Conservation (phyloP, 148 eudicot species). For the Vaccinium corymbosum region DNA sequence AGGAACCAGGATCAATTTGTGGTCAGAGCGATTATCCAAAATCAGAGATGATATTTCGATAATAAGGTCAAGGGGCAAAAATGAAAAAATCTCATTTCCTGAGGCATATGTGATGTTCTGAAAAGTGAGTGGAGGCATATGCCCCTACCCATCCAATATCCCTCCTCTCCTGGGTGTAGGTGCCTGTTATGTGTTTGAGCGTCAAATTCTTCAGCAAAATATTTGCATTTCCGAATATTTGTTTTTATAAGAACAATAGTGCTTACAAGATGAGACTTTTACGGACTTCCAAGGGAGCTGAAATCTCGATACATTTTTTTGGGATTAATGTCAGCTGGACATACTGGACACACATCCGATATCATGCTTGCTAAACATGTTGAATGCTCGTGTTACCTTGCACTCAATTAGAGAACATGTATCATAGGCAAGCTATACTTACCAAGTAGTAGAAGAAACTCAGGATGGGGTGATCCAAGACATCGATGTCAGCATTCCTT, state of each 20-base stretch:
- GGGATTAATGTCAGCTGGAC: background rate
- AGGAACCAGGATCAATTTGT: background rate
- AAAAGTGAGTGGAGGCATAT: background rate
- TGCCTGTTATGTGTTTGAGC: background rate
- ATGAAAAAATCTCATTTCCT: background rate
- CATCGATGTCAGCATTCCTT: constrained; percentile 45
- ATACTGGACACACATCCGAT: background rate
- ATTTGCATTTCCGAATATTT: background rate
- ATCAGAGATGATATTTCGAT: background rate
- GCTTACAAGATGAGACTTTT: background rate
- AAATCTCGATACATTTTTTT: background rate
- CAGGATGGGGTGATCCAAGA: constrained; percentile 46
- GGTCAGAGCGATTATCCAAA: background rate
- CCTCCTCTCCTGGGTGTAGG: background rate
- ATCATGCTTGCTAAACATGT: background rate
- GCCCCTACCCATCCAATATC: background rate
- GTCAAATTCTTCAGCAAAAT: background rate
- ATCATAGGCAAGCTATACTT: background rate
- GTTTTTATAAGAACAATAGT: background rate
- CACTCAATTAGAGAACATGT: background rate
- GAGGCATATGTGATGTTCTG: background rate
- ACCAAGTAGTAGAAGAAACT: constrained; percentile 53
- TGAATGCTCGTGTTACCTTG: background rate
- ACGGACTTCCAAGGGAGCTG: background rate
- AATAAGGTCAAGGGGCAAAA: background rate